Evolutionary conservation across 192 early-diverging fungal genomes (phyloP), one percentile per base, ranked within the genome.

Genomic region (Geranomyces michiganensis): DNA sequence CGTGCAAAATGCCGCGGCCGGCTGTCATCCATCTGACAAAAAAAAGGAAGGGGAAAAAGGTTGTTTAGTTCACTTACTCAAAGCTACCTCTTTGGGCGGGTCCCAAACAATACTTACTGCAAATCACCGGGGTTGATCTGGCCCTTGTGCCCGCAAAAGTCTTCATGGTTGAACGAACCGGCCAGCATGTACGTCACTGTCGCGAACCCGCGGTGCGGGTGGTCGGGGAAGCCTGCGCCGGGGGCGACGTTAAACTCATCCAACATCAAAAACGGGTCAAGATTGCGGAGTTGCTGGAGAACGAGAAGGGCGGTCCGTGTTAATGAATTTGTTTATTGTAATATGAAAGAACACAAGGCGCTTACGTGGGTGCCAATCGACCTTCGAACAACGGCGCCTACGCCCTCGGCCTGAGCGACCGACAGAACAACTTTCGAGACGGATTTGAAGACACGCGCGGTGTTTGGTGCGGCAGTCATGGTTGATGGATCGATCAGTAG

Each of bases 321-420:
- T n/a, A n/a, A n/a, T n/a, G n/a, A n/a, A n/a, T n/a, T n/a, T n/a
- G n/a, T n/a, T n/a, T n/a, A n/a, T n/a, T n/a, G n/a, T n/a, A n/a
- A n/a, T n/a, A 41, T 3, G 36, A 41, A 41, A 7, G 10, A 41
- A 10, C 79, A 41, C 36, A 41, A n/a, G n/a, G n/a, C n/a, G n/a
- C 36, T 41, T 41, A 41, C 64, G 49, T 71, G 79, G 0, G 83
- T 87, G 19, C 90, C 91, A 31, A 97, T 89, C 8, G 84, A 82
- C 7, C 95, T 85, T 41, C 90, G 90, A 19, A 97, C 93, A 32
- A 80, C 82, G 29, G 92, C 92, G 22, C 94, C 95, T 32, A 82
- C 90, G 24, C 94, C 94, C 73, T 96, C 95, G 47, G 74, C 56
- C 61, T 74, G 73, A 26, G 56, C 73, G 29, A 36, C 64, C 1